phyloP scores from a whole-genome alignment of 768 basidiomycete species.

The Termitomyces eurrhizus region DNA sequence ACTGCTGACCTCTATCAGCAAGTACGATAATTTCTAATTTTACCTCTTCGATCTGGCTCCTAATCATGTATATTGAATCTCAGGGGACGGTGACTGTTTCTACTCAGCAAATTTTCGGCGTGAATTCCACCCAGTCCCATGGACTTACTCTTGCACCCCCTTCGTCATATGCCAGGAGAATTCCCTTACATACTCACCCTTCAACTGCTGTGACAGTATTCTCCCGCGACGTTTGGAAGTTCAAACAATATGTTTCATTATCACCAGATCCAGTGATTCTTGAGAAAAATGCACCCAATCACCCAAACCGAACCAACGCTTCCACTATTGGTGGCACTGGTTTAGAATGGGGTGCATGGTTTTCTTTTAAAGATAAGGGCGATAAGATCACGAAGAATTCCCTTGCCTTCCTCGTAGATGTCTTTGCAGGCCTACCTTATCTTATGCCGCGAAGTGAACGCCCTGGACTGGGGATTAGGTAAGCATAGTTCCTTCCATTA shows the following conservation, averaged over 20 bases:
- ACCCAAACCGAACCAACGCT: slow-evolving; percentile 32
- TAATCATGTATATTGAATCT: background rate
- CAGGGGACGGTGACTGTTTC: slow-evolving; percentile 46
- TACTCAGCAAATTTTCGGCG: slow-evolving; percentile 54
- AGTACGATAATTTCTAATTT: slow-evolving; percentile 25
- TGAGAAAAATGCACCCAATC: slow-evolving; percentile 33
- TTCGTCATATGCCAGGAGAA: slow-evolving; percentile 55
- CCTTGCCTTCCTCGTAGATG: slow-evolving; percentile 60
- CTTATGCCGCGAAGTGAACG: slow-evolving; percentile 46
- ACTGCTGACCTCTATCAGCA: slow-evolving; percentile 55
- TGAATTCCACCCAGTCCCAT: slow-evolving; percentile 28
- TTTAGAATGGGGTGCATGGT: slow-evolving; percentile 57
- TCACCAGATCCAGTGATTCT: slow-evolving; percentile 39
- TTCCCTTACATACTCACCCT: slow-evolving; percentile 56
- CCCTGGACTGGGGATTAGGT: slow-evolving; percentile 23
- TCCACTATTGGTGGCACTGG: slow-evolving; percentile 49
- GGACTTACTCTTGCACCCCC: slow-evolving; percentile 41
- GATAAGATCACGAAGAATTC: slow-evolving; percentile 45
- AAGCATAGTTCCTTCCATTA: slow-evolving; percentile 20
- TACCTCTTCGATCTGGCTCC: background rate
- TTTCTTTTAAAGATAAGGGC: slow-evolving; percentile 36
- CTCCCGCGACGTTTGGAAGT: slow-evolving; percentile 28
- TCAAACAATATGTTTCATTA: slow-evolving; percentile 28
- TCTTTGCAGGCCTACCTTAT: slow-evolving; percentile 40
- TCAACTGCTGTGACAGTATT: slow-evolving; percentile 27